Evolutionary conservation across 768 basidiomycete genomes (phyloP).

Genomic region (Peribolospora baueri): DNA sequence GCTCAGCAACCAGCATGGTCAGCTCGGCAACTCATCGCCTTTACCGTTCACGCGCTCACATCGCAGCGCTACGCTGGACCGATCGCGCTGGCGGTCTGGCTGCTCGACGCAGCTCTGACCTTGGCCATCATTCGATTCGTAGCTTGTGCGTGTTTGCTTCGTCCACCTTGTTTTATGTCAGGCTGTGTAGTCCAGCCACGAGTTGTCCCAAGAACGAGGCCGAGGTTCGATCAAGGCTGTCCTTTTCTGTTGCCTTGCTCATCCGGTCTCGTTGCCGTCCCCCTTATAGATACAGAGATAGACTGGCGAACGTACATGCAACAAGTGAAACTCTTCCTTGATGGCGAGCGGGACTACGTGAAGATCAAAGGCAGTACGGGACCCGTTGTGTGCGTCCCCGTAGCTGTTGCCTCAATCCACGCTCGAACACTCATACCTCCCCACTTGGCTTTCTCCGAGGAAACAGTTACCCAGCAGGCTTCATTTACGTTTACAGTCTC

Average conservation of each 20-base stretch:
- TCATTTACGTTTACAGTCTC: constrained; percentile 54
- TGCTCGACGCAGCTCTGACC: background rate
- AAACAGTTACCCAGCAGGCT: constrained; percentile 80
- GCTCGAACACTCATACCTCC: background rate
- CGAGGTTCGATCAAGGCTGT: background rate
- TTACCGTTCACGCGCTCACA: too few species aligned
- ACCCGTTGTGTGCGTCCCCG: constrained; percentile 50
- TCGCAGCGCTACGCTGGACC: too few species aligned
- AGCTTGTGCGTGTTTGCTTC: constrained; percentile 38
- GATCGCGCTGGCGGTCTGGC: too few species aligned
- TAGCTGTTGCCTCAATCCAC: background rate
- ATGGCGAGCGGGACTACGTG: constrained; percentile 62
- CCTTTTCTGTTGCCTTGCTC: background rate
- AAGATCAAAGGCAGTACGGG: constrained; percentile 72
- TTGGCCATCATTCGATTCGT: constrained; percentile 42
- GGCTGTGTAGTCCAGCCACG: background rate
- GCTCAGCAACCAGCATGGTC: too few species aligned
- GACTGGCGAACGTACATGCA: constrained; percentile 94
- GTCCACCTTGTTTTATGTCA: background rate
- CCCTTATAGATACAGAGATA: constrained; percentile 68
- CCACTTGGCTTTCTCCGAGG: background rate
- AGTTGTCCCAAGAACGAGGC: background rate
- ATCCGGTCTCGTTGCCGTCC: background rate
- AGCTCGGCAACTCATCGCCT: too few species aligned
- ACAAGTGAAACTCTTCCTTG: constrained; percentile 51